Evolutionary conservation across 495 filamentous ascomycete genomes (phyloP).

Genomic region (Xylaria venustula): DNA sequence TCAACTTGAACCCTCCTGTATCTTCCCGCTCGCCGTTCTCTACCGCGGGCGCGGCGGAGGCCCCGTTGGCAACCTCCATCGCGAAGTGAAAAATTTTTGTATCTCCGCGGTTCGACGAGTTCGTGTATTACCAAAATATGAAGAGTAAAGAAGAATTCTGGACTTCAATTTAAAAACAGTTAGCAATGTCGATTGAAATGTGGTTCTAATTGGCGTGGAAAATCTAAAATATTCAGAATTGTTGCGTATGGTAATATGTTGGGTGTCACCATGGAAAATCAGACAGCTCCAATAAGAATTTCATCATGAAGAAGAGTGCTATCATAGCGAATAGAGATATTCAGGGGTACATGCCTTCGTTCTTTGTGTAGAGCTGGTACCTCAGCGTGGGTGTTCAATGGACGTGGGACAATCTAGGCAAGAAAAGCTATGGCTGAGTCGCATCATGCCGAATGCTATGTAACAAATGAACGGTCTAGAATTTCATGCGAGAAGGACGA

Average conservation of each 20-base stretch:
- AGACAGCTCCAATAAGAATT: conserved; percentile 96
- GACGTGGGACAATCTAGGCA: background rate
- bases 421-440: background rate
- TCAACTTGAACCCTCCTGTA: conserved; percentile 67
- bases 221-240: conserved; percentile 24
- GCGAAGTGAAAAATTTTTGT: background rate
- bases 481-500: background rate
- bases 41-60: conserved; percentile 22
- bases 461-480: background rate
- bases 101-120: background rate
- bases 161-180: background rate
- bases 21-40: conserved; percentile 43
- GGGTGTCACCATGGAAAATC: conserved; percentile 61
- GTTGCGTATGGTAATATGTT: conserved; percentile 51
- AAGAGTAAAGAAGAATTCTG: too few relatives aligned
- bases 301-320: conserved; percentile 48
- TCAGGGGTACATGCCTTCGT: background rate
- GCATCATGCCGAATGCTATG: conserved; percentile 1
- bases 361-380: background rate
- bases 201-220: background rate
- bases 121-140: background rate
- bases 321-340: too few relatives aligned
- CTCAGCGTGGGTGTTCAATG: background rate
- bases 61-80: conserved; percentile 39
- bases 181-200: background rate